Base-by-base conservation (phyloP, 2,329 filamentous ascomycete genomes). In the Monilinia polystroma region DNA sequence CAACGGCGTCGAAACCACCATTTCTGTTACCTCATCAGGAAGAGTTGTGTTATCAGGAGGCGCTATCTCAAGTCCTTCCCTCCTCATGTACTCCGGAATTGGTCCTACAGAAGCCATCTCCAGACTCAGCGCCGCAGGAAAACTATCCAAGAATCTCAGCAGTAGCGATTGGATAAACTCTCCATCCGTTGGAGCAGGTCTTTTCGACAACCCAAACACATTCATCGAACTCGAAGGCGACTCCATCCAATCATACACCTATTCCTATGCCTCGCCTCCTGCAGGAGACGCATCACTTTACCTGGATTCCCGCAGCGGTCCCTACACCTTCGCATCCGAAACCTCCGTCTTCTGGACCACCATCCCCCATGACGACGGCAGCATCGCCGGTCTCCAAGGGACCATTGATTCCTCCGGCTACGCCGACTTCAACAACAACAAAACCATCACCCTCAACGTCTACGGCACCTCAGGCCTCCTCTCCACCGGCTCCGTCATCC, bases 141-240 rank as follows among this genome's bases (percentile, higher is more conserved):
- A 79, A 14, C 73, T 81, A 6, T 74, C 75, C 2, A 66, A 69
- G 4, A 68, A 75, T 6, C 68, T 79, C 11, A 69, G 74, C 0
- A 67, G 74, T 1, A 72, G 73, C 58, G 72, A 70, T 29, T 85
- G 82, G 82, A 79, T 85, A 67, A 79, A 81, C 72, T 83, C 82
- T 71, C 78, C 78, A 0, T 77, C 78, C 5, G 79, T 86, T 4
- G 83, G 83, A 54, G 75, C 79, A 18, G 80, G 80, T 45, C 79
- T 85, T 38, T 85, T 84, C 69, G 83, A 85, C 71, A 85, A 85
- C 71, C 82, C 84, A 6, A 84, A 85, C 68, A 85, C 83, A 1
- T 83, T 82, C 68, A 82, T 84, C 72, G 80, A 82, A 70, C 76
- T 84, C 1, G 77, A 77, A 1, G 75, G 75, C 4, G 77, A 80